Evolutionary conservation across 306 rosid species (phyloP), one percentile per base, ranked within the genome.

Genomic region (Prunus dulcis): DNA sequence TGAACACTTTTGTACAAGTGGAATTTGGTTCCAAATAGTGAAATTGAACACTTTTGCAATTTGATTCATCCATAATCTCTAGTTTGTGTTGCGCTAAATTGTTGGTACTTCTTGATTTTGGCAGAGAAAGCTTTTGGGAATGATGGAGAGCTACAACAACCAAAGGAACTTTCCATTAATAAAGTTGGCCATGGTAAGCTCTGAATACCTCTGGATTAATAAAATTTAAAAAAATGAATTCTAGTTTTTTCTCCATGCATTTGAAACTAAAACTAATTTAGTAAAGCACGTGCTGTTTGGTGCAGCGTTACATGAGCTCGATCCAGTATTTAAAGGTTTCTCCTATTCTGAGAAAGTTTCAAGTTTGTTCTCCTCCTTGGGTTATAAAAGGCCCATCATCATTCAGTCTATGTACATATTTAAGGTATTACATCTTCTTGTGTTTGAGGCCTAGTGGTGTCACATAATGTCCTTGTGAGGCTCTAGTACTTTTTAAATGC

Each of bases 391-490:
- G 76, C 99, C 97, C 9, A 87, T 79, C 68, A 46, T 82, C 76
- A 76, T 90, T 86, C 98, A 95, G 89, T 92, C 98, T 49, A 92
- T 95, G 99, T 92, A 95, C 85, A 87, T 95, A 80, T 95, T 92
- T 80, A 92, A 95, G 99, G 99, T 95, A 83, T 50, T 63, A 22
- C 67, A n/a, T 64, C 25, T 56, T 74, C 32, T 73, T 30, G 28
- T 12, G 23, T 71, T 19, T 7, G 69, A 12, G 8, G 58, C 46
- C 43, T 45, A 9, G 63, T 61, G 56, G 19, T 51, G 45, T 62
- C 64, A 30, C 28, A 61, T 76, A 2, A 13, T 23, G 57, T 66
- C 50, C 2, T 32, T 19, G 25, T 55, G 52, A 41, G 10, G 41
- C 71, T 78, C 20, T 25, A 10, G 23, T 66, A 6, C 41, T 62